These are phyloP conservation scores for Marasmius fiardii DNA, from an alignment of 1,284 basidiomycete genomes.

Conservation along the genomic window DNA sequence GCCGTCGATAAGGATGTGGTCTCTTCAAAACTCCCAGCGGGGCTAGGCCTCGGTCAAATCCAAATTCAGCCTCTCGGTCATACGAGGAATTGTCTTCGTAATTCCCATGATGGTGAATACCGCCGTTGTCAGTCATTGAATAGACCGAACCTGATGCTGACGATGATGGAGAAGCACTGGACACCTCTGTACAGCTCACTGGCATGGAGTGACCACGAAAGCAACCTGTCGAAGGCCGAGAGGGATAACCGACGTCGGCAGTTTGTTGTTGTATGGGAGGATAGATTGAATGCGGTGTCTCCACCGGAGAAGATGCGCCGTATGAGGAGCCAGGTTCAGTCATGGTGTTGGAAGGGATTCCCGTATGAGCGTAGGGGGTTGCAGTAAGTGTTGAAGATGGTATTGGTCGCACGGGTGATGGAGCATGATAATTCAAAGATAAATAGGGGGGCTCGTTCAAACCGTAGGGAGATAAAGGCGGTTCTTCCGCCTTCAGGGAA, in stretches of 20 bases:
- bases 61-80: conserved; percentile 22
- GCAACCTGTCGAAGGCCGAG: background rate
- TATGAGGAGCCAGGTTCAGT: background rate
- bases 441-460: background rate
- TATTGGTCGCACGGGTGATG: conserved; percentile 2
- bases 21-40: conserved; percentile 54
- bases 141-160: background rate
- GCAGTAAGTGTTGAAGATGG: background rate
- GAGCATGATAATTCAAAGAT: background rate
- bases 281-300: background rate
- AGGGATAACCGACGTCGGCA: background rate
- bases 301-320: background rate
- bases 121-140: conserved; percentile 1
- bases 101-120: background rate
- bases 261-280: background rate
- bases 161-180: background rate
- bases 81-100: conserved; percentile 8
- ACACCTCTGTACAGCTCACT: background rate
- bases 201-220: background rate
- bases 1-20: conserved; percentile 53
- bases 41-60: conserved; percentile 41
- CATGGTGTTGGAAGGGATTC: background rate
- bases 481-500: background rate
- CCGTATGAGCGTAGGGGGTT: background rate
- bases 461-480: background rate